Conservation (phyloP, 2,329 filamentous ascomycete species). For the Monosporascus sp. region DNA sequence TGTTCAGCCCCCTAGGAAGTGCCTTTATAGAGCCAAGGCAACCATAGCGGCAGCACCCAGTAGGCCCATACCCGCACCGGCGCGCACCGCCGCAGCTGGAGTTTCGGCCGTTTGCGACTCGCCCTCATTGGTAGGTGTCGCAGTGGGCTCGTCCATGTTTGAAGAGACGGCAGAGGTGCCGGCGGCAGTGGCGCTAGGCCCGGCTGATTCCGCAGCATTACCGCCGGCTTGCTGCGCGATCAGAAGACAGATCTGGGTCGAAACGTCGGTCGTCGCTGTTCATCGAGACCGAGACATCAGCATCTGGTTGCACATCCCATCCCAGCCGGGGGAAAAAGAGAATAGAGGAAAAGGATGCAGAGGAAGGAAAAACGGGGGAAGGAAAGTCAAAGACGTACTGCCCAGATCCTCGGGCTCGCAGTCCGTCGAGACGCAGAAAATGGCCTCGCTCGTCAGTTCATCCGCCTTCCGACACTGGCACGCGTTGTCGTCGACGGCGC, state of each 20-base stretch:
- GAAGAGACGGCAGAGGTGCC: slow-evolving; percentile 1
- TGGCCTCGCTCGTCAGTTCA: slow-evolving; percentile 26
- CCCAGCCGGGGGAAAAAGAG: no score
- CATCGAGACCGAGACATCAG: no score
- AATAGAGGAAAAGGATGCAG: no score
- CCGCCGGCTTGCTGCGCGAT: slow-evolving; percentile 7
- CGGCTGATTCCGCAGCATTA: slow-evolving; percentile 9
- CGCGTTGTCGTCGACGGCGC: slow-evolving; percentile 26
- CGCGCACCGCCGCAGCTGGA: slow-evolving; percentile 17
- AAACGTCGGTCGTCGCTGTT: slow-evolving; percentile 16
- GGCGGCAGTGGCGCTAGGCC: slow-evolving; percentile 5
- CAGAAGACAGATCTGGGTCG: slow-evolving; percentile 20
- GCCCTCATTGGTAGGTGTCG: not conserved
- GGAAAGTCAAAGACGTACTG: slow-evolving; percentile 21
- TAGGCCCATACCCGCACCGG: slow-evolving; percentile 22
- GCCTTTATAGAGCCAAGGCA: slow-evolving; percentile 25
- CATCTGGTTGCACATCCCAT: no score
- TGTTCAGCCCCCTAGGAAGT: no score
- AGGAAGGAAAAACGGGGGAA: not conserved
- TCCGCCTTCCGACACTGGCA: slow-evolving; percentile 34
- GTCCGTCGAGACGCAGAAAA: slow-evolving; percentile 29
- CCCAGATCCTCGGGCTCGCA: slow-evolving; percentile 30
- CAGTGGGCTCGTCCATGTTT: no score
- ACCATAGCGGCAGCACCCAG: slow-evolving; percentile 24
- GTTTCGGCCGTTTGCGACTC: slow-evolving; percentile 1